These are phyloP conservation scores for Clavispora vitiphila DNA, from an alignment of 805 yeast species.

Conservation along the genomic window DNA sequence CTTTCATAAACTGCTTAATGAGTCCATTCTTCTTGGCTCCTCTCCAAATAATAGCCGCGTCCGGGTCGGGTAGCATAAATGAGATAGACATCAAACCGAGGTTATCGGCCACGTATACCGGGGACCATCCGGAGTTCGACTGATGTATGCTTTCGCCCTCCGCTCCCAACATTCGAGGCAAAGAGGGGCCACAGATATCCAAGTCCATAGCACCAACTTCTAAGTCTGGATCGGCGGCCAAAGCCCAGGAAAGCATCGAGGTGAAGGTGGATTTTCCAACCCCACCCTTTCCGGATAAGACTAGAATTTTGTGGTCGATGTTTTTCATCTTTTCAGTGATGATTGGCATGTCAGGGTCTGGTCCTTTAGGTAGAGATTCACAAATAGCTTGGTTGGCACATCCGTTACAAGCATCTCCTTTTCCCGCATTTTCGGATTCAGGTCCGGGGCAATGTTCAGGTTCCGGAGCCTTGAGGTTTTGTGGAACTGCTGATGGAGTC, in stretches of 20 bases:
- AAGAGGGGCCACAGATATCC: constrained; percentile 96
- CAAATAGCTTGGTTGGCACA: constrained; percentile 94
- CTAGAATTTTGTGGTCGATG: constrained; percentile 72
- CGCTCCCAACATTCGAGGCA: constrained; percentile 93
- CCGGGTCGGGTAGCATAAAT: constrained; percentile 88
- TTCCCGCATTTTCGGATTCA: constrained; percentile 89
- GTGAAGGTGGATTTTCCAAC: constrained; percentile 98
- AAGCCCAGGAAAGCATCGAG: constrained; percentile 93
- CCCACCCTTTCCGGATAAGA: constrained; percentile 85
- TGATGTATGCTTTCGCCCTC: constrained; percentile 81
- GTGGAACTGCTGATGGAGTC: background rate
- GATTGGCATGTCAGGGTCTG: constrained; percentile 85
- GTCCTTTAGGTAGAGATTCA: constrained; percentile 84
- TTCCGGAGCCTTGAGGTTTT: constrained; percentile 53
- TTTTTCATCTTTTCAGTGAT: constrained; percentile 64
- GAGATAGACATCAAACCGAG: constrained; percentile 94
- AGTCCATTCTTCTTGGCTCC: constrained; percentile 94
- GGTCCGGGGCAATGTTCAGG: constrained; percentile 99
- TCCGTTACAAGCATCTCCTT: constrained; percentile 88
- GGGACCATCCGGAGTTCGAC: constrained; percentile 92
- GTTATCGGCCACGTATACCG: constrained; percentile 93
- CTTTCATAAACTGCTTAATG: constrained; percentile 88
- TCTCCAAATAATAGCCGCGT: constrained; percentile 94
- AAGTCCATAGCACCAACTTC: constrained; percentile 97
- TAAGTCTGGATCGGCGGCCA: constrained; percentile 69